phyloP scores from a whole-genome alignment of 768 basidiomycete genomes.

The Agrocybe chaxingu region DNA sequence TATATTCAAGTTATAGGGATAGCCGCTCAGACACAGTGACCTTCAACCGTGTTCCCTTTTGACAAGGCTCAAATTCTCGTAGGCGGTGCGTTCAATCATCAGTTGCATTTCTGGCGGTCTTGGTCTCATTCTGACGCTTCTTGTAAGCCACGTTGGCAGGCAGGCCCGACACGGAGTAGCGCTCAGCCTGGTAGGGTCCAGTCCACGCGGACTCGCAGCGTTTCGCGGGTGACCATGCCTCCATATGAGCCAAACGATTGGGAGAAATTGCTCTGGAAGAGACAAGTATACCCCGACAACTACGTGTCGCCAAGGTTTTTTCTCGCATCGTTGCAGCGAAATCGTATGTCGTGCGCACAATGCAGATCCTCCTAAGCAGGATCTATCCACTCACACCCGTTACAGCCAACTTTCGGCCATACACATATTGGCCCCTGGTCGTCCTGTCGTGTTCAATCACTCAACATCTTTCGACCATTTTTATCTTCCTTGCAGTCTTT shows the following conservation, averaged over 20 bases:
- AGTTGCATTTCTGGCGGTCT: no score
- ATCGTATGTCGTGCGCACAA: slow-evolving; percentile 49
- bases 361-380: neutral
- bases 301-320: slow-evolving; percentile 75
- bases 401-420: slow-evolving; percentile 76
- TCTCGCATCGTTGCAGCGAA: slow-evolving; percentile 72
- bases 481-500: slow-evolving; percentile 81
- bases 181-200: no score
- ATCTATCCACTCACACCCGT: slow-evolving; percentile 1
- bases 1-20: neutral
- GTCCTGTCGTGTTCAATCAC: slow-evolving; percentile 71
- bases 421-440: slow-evolving; percentile 74
- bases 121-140: no score
- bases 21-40: no score
- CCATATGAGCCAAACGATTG: slow-evolving; percentile 30
- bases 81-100: no score
- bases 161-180: no score
- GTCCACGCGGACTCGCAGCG: neutral
- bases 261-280: slow-evolving; percentile 80
- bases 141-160: no score
- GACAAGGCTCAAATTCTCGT: no score
- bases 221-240: neutral
- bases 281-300: slow-evolving; percentile 77
- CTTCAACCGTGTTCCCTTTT: no score
- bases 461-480: slow-evolving; percentile 79